Percentiles rank a stretch among this genome's conserved stretches.
Evolutionary conservation across 2,329 filamentous ascomycete genomes (phyloP).

Genomic region (Pseudopithomyces maydicus): DNA sequence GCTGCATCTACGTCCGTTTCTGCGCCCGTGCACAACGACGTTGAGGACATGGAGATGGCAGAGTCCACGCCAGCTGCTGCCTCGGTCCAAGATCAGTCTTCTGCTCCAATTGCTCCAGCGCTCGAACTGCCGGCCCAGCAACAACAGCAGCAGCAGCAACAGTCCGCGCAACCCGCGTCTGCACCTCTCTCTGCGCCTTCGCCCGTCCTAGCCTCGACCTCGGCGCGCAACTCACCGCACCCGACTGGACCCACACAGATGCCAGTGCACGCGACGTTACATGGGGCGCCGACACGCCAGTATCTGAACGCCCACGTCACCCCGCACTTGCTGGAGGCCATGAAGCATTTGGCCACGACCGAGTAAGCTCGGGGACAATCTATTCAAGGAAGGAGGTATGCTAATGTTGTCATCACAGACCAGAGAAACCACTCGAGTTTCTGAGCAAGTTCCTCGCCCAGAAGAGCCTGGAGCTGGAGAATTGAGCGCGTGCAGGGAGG

Average conservation of each 20-base stretch:
- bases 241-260: constrained; percentile 31
- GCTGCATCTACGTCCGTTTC: constrained; percentile 17
- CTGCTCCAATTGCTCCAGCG: constrained; percentile 3
- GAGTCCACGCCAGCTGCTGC: constrained; percentile 20
- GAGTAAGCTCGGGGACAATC: constrained; percentile 37
- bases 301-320: constrained; percentile 57
- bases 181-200: constrained; percentile 16
- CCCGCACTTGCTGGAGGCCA: constrained; percentile 56
- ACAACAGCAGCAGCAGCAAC: constrained; percentile 14
- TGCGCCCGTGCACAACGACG: constrained; percentile 24
- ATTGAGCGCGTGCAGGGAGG: too few species aligned
- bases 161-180: neutral
- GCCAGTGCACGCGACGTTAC: constrained; percentile 47
- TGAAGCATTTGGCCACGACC: constrained; percentile 56
- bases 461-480: constrained; percentile 56
- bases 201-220: constrained; percentile 22
- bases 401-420: constrained; percentile 25
- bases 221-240: constrained; percentile 43
- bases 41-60: constrained; percentile 37
- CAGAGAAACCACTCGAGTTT: constrained; percentile 57
- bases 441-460: constrained; percentile 54
- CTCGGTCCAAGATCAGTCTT: constrained; percentile 5
- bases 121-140: constrained; percentile 7
- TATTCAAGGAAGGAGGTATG: neutral
- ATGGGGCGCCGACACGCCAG: constrained; percentile 54